phyloP scores from a whole-genome alignment of 2,329 filamentous ascomycete species.

The Moelleriella libera region DNA sequence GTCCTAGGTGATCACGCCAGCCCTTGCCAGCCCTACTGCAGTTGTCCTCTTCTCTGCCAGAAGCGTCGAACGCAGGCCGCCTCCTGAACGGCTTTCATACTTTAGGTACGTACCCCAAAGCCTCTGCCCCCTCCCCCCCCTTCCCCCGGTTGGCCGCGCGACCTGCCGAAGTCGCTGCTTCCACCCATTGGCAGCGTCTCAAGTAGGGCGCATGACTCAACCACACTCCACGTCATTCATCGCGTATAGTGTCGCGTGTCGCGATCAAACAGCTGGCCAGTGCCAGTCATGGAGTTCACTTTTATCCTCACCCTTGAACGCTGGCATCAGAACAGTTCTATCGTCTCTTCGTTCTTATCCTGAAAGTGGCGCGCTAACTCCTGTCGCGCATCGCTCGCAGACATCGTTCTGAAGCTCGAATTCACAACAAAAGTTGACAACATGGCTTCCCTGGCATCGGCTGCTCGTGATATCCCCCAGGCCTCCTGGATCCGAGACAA shows the following conservation, averaged over 20 bases:
- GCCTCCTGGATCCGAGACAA: conserved; percentile 50
- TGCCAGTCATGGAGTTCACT: not conserved
- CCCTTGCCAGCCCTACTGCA: conserved; percentile 18
- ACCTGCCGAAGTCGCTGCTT: conserved; percentile 1
- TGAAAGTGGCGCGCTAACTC: too few relatives aligned
- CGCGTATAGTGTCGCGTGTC: not conserved
- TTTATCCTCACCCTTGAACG: too few relatives aligned
- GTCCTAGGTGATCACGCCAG: conserved; percentile 44
- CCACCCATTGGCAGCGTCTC: not conserved
- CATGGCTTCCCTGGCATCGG: conserved; percentile 53
- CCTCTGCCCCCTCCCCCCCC: not conserved
- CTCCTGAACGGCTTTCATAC: conserved; percentile 13
- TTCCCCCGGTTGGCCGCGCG: not conserved
- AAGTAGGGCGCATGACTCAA: conserved; percentile 7
- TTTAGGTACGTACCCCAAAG: conserved; percentile 11
- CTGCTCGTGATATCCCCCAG: conserved; percentile 54
- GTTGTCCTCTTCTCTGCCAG: conserved; percentile 12
- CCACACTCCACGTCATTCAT: not conserved
- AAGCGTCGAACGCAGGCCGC: conserved; percentile 10
- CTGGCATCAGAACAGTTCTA: too few relatives aligned
- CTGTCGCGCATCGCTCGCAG: conserved; percentile 11
- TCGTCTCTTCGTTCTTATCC: too few relatives aligned
- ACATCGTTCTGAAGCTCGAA: conserved; percentile 25
- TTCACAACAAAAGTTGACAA: conserved; percentile 19
- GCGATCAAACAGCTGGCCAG: not conserved